Percentiles rank a stretch among this genome's conserved stretches.
Conservation (phyloP, 2,329 filamentous ascomycete species). For the Ophiostoma populinum region DNA sequence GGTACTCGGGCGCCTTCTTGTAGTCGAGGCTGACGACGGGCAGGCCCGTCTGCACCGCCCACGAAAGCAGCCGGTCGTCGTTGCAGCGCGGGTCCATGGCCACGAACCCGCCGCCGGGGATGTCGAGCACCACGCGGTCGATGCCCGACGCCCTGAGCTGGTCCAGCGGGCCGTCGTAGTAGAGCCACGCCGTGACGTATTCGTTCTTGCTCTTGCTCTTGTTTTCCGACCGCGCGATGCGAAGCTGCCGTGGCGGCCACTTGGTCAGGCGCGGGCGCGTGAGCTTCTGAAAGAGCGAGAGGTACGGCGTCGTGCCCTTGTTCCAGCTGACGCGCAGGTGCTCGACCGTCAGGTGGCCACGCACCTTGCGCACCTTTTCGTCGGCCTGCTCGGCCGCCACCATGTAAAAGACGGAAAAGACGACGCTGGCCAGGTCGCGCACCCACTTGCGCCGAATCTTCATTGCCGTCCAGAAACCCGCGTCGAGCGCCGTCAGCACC, state of each 20-base stretch:
- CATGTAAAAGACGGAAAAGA: constrained; percentile 82
- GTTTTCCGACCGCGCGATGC: constrained; percentile 57
- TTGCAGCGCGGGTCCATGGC: constrained; percentile 92
- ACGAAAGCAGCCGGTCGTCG: constrained; percentile 84
- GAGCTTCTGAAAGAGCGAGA: constrained; percentile 53
- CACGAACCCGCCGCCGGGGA: constrained; percentile 88
- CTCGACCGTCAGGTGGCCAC: constrained; percentile 73
- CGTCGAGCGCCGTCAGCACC: constrained; percentile 86
- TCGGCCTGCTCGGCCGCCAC: constrained; percentile 87
- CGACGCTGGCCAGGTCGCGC: constrained; percentile 63
- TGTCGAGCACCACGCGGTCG: constrained; percentile 65
- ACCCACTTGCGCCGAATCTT: constrained; percentile 63
- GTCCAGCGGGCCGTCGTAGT: constrained; percentile 69
- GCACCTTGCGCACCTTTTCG: constrained; percentile 85
- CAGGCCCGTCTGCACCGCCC: constrained; percentile 78
- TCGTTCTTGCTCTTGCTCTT: constrained; percentile 55
- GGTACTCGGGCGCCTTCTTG: constrained; percentile 67
- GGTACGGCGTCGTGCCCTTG: constrained; percentile 77
- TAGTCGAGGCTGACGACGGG: constrained; percentile 88
- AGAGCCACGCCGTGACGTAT: constrained; percentile 76
- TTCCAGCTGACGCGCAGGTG: constrained; percentile 91
- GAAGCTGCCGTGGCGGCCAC: constrained; percentile 65
- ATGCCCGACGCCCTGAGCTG: constrained; percentile 43
- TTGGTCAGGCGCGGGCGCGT: constrained; percentile 63
- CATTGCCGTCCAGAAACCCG: constrained; percentile 98